A percentile compares a stretch with the other conserved stretches of the same genome.
phyloP scores from a whole-genome alignment of 768 basidiomycete genomes.

The Naematelia aurantialba region DNA sequence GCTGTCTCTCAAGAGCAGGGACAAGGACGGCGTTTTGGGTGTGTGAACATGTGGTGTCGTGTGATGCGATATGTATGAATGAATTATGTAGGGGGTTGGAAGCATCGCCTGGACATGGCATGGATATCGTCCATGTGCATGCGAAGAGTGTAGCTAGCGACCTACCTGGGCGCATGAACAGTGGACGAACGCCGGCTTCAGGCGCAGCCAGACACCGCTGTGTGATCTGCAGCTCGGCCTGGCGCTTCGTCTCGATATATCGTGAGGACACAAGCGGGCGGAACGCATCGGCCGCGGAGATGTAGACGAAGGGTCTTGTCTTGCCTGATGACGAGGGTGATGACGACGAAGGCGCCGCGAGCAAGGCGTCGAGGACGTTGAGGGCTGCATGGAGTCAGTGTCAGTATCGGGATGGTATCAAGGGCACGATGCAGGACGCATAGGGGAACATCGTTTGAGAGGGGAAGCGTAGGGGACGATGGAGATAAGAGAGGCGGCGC shows the following conservation, averaged over 20 bases:
- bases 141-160: conserved; percentile 12
- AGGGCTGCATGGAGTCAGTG: conserved; percentile 21
- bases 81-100: too few relatives aligned
- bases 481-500: conserved; percentile 11
- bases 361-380: conserved; percentile 75
- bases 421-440: too few relatives aligned
- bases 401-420: conserved; percentile 8
- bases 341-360: conserved; percentile 45
- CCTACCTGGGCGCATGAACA: conserved; percentile 87
- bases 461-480: background rate
- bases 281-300: conserved; percentile 92
- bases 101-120: too few relatives aligned
- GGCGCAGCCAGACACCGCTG: conserved; percentile 53
- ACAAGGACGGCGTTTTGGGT: too few relatives aligned
- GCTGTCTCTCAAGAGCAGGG: too few relatives aligned
- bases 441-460: too few relatives aligned
- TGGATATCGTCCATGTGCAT: too few relatives aligned
- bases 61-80: too few relatives aligned
- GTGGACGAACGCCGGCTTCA: conserved; percentile 57
- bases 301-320: conserved; percentile 65
- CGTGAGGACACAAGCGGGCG: conserved; percentile 76
- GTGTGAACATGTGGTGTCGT: too few relatives aligned
- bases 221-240: conserved; percentile 73
- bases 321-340: conserved; percentile 9
- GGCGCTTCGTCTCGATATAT: conserved; percentile 91